Evolutionary conservation across 1,284 basidiomycete genomes (phyloP), one percentile per base, ranked within the genome.

Genomic region (Ganoderma lucidum): DNA sequence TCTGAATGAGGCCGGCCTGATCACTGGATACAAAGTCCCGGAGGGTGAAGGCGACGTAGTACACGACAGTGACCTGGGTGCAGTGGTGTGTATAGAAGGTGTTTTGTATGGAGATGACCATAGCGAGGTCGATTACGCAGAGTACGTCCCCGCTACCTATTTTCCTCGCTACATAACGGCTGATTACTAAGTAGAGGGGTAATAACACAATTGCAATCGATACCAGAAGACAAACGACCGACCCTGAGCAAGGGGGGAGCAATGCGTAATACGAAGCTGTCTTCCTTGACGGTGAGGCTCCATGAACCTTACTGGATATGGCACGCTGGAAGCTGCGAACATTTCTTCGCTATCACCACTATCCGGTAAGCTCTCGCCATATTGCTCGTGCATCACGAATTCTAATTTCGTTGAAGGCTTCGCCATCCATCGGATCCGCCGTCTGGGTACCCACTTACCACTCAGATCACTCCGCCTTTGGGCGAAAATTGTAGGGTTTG

Each of bases 251-350:
- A 85, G 67, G 88, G 87, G 5, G 51, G 83, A 2, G 74, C 85
- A 4, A 82, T 90, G 75, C 77, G 81, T 68, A 81, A 87, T 63
- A 87, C 87, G 9, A 71, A 75, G 9, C 80, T 94, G 53, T 78
- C 82, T 0, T 85, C 87, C 1, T 83, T 94, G 41, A 81, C 82
- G 6, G 77, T 94, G 30, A 84, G 89, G 51, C 78, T 93, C 39
- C 87, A 92, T 72, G 84, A 92, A 75, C 94, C 94, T 1, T 95
- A 95, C 74, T 94, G 91, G 88, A 81, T 94, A 66, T 80, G 95
- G 23, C 94, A 96, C 75, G 85, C 88, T 67, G 94, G 94, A 32
- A 90, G 88, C 74, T 95, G 93, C 74, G 93, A 95, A 73, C 94
- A 96, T 76, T 92, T 90, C 76, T 76, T 93, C 45, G 86, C 91